Evolutionary conservation across 73 alveolate species (phyloP).

Genomic region (Symbiodinium pilosum): DNA sequence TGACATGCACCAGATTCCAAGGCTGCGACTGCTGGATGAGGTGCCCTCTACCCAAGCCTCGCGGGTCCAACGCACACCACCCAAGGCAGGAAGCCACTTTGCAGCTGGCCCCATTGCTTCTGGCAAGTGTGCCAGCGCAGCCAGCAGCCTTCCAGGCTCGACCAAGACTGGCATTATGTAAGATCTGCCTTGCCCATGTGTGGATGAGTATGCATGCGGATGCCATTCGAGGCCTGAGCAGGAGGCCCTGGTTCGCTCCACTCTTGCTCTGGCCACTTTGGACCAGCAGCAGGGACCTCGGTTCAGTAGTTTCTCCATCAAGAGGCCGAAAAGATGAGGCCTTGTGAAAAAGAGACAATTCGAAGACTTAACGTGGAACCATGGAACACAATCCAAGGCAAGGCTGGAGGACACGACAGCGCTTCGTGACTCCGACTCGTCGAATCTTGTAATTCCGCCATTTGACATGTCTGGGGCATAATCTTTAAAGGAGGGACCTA

Average conservation of each 20-base stretch:
- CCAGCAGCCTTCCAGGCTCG: constrained; percentile 32
- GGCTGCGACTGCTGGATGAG: too few relatives aligned
- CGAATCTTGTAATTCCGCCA: too few relatives aligned
- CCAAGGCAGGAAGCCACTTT: constrained; percentile 15
- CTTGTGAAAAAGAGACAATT: too few relatives aligned
- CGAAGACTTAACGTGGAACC: too few relatives aligned
- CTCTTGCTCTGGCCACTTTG: not conserved
- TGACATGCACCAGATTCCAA: too few relatives aligned
- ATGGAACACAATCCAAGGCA: too few relatives aligned
- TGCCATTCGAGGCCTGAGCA: not conserved
- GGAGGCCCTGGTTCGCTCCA: not conserved
- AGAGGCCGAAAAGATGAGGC: too few relatives aligned
- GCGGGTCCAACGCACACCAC: constrained; percentile 32
- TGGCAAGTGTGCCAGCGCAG: constrained; percentile 38
- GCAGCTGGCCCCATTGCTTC: constrained; percentile 17
- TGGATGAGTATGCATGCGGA: not conserved
- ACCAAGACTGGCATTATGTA: not conserved
- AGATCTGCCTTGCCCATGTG: not conserved
- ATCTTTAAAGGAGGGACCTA: too few relatives aligned
- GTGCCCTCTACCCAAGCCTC: constrained; percentile 36
- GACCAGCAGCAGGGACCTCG: not conserved
- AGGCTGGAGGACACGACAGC: too few relatives aligned
- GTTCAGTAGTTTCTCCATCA: too few relatives aligned
- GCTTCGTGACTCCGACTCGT: too few relatives aligned
- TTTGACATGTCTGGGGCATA: too few relatives aligned